Percentiles rank a stretch among this genome's conserved stretches.
These are phyloP conservation scores for Sarcomyxa edulis DNA, from an alignment of 768 basidiomycete species.

Conservation along the genomic window DNA sequence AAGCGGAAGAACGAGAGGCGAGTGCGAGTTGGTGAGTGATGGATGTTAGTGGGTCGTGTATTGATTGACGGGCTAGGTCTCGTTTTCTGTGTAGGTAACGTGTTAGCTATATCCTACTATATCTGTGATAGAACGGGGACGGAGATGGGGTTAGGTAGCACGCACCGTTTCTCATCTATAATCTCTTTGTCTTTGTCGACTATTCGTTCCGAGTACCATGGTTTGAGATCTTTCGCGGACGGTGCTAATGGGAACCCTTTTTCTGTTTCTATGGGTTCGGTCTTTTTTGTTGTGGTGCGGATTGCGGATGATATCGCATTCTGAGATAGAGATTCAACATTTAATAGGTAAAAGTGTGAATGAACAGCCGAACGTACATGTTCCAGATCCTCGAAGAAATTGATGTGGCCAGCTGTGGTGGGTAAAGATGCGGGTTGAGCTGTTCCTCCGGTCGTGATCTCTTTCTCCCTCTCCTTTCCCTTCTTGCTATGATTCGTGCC, in stretches of 20 bases:
- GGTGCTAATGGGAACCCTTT: constrained; percentile 74
- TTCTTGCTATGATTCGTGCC: constrained; percentile 29
- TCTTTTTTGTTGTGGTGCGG: constrained; percentile 38
- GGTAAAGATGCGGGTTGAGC: constrained; percentile 32
- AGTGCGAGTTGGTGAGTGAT: constrained; percentile 67
- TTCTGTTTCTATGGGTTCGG: constrained; percentile 48
- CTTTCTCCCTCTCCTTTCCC: constrained; percentile 31
- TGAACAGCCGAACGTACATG: constrained; percentile 33
- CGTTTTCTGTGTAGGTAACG: constrained; percentile 39
- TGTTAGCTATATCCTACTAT: background rate
- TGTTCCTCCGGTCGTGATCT: constrained; percentile 33
- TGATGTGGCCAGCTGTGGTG: constrained; percentile 66
- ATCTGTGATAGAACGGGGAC: background rate
- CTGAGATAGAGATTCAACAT: constrained; percentile 19
- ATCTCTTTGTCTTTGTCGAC: constrained; percentile 22
- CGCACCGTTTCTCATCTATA: constrained; percentile 35
- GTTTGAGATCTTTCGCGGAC: constrained; percentile 68
- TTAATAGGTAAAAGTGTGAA: background rate
- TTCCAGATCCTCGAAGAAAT: constrained; percentile 81
- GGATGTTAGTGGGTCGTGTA: constrained; percentile 68
- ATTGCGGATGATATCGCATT: constrained; percentile 40
- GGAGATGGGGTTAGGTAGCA: constrained; percentile 1
- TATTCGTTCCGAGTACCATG: constrained; percentile 60
- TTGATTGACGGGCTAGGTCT: constrained; percentile 57
- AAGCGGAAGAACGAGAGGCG: constrained; percentile 30